Evolutionary conservation across 768 basidiomycete genomes (phyloP), one percentile per base, ranked within the genome.

Genomic region (Macrolepiota fuliginosa): DNA sequence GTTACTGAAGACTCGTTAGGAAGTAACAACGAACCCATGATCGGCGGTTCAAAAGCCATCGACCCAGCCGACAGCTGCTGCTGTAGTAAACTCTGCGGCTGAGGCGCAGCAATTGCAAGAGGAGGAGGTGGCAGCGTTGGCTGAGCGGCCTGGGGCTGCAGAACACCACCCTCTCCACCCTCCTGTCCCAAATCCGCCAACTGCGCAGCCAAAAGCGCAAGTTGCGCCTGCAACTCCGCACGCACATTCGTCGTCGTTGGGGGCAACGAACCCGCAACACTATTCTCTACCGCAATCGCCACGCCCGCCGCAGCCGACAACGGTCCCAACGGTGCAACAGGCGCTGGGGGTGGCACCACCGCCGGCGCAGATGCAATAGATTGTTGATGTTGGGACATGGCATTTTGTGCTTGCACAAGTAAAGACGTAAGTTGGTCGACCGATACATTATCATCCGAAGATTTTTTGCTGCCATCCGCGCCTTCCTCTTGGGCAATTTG

Each of bases 131-230:
- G 29, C 7, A 7, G 29, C 29, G 29, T 3, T 32, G 29, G 29
- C 7, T 32, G 29, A 32, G 56, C 40, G 27, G 29, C 37, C 29
- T 50, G 49, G 45, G 52, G n/a, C 29, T 57, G 62, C 5, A 32
- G 17, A 56, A 19, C 45, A 36, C 32, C 61, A 13, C 64, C 45
- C 22, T 56, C 63, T 32, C 59, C 71, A 35, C 75, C 75, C 36
- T 78, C 77, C 25, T 72, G 74, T 55, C 84, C 85, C 51, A 91
- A 76, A 69, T 90, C 90, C 25, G 83, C 82, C 25, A 92, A 70
- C 67, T 92, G 91, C 0, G 86, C 87, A 4, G 90, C 88, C 58
- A 92, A 70, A 32, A 92, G 77, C 2, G 86, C 89, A 47, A 92
- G 77, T 64, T 88, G 88, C 0, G 87, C 89, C 67, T 91, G 90